Conservation (phyloP, 1,139 yeast genomes). For the Eremothecium sinecaudum region DNA sequence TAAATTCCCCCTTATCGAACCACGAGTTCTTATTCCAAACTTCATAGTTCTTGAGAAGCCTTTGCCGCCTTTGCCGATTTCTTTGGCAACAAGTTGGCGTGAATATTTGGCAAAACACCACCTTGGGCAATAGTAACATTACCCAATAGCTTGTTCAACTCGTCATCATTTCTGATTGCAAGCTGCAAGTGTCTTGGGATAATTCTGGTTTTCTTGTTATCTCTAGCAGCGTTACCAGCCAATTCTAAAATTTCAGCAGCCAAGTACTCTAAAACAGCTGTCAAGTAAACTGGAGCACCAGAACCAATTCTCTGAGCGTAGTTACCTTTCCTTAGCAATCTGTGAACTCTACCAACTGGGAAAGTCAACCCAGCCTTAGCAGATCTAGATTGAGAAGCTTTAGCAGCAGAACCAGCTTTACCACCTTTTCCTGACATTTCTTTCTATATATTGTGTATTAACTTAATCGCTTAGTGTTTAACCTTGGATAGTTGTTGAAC, state of each 20-base stretch:
- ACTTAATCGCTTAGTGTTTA: not conserved
- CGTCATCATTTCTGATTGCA: constrained; percentile 98
- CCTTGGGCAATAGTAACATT: constrained; percentile 94
- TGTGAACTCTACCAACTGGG: constrained; percentile 99
- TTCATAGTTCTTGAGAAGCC: constrained; percentile 81
- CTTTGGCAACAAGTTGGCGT: constrained; percentile 91
- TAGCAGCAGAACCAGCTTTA: constrained; percentile 86
- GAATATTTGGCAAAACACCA: constrained; percentile 97
- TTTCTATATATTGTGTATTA: constrained; percentile 3
- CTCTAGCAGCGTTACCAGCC: constrained; percentile 99
- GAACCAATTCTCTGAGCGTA: constrained; percentile 99
- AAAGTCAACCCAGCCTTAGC: constrained; percentile 97
- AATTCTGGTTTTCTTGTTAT: constrained; percentile 95
- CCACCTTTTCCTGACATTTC: constrained; percentile 98
- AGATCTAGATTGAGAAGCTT: constrained; percentile 95
- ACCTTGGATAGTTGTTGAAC: not conserved
- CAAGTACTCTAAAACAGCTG: constrained; percentile 91
- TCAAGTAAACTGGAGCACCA: constrained; percentile 93
- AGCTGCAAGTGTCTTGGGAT: constrained; percentile 97
- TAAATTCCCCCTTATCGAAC: too few species aligned
- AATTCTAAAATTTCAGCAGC: constrained; percentile 96
- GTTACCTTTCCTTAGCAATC: constrained; percentile 94
- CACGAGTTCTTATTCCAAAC: too few species aligned
- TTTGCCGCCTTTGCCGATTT: constrained; percentile 69
- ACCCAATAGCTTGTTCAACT: constrained; percentile 86